Percentiles rank a stretch among this genome's conserved stretches.
Evolutionary conservation across 352 stramenopile species (phyloP).

Genomic region (Plasmopara viticola): DNA sequence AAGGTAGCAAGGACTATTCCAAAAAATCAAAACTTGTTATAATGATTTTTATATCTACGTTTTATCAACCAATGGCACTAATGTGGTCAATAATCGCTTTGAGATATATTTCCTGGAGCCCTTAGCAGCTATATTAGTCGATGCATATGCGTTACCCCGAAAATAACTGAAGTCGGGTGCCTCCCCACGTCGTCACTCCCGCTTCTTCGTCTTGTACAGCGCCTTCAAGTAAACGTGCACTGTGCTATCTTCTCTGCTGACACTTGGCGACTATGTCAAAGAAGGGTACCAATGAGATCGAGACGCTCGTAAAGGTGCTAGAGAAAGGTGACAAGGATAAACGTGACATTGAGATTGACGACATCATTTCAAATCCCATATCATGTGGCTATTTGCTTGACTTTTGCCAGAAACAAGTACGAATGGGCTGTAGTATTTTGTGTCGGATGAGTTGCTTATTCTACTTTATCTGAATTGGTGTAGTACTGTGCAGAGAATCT

Average conservation of each 20-base stretch:
- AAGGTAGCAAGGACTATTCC: too few relatives aligned
- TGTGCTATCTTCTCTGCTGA: background rate
- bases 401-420: conserved; percentile 82
- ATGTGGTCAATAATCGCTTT: background rate
- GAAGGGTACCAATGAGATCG: conserved; percentile 65
- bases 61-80: background rate
- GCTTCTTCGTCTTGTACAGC: conserved; percentile 18
- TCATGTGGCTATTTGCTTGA: conserved; percentile 80
- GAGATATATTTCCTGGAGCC: conserved; percentile 8
- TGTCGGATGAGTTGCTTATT: background rate
- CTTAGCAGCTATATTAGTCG: conserved; percentile 20
- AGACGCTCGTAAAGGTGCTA: conserved; percentile 54
- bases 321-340: conserved; percentile 67
- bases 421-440: conserved; percentile 2
- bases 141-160: conserved; percentile 8
- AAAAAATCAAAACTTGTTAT: background rate
- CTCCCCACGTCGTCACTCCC: conserved; percentile 9
- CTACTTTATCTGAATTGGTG: background rate
- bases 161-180: conserved; percentile 18
- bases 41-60: background rate
- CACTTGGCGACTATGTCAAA: conserved; percentile 39
- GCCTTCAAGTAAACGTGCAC: background rate
- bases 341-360: conserved; percentile 75
- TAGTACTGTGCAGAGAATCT: conserved; percentile 83
- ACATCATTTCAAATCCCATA: conserved; percentile 83